Conservation (phyloP, 805 yeast species). For the Wickerhamomyces hampshirensis region DNA sequence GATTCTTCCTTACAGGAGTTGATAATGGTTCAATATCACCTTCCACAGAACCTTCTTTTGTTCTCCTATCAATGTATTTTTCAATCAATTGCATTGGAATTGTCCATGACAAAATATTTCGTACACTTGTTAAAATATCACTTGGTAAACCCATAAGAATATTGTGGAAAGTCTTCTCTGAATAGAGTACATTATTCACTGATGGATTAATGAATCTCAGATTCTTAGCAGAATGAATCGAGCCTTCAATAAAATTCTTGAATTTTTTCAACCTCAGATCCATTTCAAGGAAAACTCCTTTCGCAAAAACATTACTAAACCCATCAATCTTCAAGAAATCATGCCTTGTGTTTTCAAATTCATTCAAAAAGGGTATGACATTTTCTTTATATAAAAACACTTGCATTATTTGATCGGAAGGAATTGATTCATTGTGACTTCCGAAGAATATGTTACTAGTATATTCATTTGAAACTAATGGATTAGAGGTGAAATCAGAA, state of each 20-base stretch:
- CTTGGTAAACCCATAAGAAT: slow-evolving; percentile 4
- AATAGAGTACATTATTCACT: background rate
- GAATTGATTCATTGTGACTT: slow-evolving; percentile 1
- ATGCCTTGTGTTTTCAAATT: background rate
- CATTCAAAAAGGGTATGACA: background rate
- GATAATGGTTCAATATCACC: no score
- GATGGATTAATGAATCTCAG: slow-evolving; percentile 1
- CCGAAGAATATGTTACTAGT: slow-evolving; percentile 4
- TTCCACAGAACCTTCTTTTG: no score
- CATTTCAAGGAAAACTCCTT: slow-evolving; percentile 10
- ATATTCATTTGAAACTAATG: background rate
- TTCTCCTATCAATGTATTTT: no score
- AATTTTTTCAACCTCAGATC: slow-evolving; percentile 8
- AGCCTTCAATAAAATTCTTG: slow-evolving; percentile 7
- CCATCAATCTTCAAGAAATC: background rate
- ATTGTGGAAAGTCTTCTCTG: slow-evolving; percentile 3
- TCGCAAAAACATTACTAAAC: slow-evolving; percentile 3
- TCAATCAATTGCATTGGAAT: no score
- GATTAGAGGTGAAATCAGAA: slow-evolving; percentile 13
- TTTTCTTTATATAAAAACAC: slow-evolving; percentile 5
- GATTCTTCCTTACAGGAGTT: no score
- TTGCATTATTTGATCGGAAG: slow-evolving; percentile 4
- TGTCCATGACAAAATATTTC: background rate
- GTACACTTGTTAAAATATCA: background rate
- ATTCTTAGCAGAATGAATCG: background rate